Evolutionary conservation across 1,284 basidiomycete genomes (phyloP), one percentile per base, ranked within the genome.

Genomic region (Fomitiporia mediterranea): DNA sequence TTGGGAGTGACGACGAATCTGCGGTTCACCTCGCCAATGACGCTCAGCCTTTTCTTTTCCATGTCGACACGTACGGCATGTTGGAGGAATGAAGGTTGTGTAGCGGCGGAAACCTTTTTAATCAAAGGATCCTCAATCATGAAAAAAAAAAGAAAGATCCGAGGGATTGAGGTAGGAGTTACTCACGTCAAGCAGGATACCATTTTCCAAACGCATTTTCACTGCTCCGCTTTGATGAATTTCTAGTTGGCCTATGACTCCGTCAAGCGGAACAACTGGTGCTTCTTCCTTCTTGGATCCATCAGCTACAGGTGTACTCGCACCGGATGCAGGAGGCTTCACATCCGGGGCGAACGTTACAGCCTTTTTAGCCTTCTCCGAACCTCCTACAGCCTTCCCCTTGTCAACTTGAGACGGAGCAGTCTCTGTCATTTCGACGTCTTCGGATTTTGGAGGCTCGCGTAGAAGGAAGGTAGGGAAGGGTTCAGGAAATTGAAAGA

Each of bases 401-500:
- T 79, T 80, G 8, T 65, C 65, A n/a, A 28, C 30, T 25, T 70
- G 66, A 30, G 61, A 60, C 23, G 50, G 62, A 57, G 62, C 59
- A 25, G 57, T 48, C 19, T 55, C 57, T 9, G 64, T 51, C 46
- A 47, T 50, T 11, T 70, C 71, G 17, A 66, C 64, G n/a, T 72
- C 66, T 62, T 68, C 61, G 53, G 25, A 7, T 23, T 44, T 47
- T n/a, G 57, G 27, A 17, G 47, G 11, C n/a, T 38, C 30, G 37
- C 8, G 48, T 30, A 51, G 38, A n/a, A 75, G 62, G 69, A 95
- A 96, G 13, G 74, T 78, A 0, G 94, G 94, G 71, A 97, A 94
- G 0, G 91, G 86, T n/a, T 78, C 72, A 0, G 94, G 94, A 67
- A 98, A 96, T 69, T 96, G 94, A 74, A 97, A 96, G 62, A 94